Conservation (phyloP, 208 protist species). For the Trypanosoma caninum region DNA sequence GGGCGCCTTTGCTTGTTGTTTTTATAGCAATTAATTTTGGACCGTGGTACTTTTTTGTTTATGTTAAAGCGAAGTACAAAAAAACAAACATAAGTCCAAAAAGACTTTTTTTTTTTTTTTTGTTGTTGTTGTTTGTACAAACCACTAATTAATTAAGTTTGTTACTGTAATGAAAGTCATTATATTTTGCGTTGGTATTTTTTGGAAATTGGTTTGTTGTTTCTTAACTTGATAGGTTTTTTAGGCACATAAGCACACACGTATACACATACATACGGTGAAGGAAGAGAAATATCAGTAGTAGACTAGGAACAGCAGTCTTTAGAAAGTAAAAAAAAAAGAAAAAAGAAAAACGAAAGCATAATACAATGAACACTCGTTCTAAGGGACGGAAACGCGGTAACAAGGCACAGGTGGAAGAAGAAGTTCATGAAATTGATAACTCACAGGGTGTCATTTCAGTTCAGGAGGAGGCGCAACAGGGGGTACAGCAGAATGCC, state of each 20-base stretch:
- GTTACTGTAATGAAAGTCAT: not conserved
- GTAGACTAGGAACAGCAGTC: too few species aligned
- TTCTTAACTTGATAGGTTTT: too few species aligned
- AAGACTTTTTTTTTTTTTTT: not conserved
- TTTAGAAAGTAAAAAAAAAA: not conserved
- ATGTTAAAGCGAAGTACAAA: too few species aligned
- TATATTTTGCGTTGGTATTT: constrained; percentile 1
- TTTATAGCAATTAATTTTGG: too few species aligned
- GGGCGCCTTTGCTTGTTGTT: too few species aligned
- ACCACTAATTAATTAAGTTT: not conserved
- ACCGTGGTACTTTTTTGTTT: too few species aligned
- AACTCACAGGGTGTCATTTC: not conserved
- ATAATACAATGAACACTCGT: constrained; percentile 33
- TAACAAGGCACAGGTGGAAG: constrained; percentile 11
- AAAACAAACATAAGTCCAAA: not conserved
- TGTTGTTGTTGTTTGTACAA: constrained; percentile 5
- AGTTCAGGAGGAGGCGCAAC: constrained; percentile 20
- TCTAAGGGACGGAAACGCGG: constrained; percentile 16
- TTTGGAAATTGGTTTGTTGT: too few species aligned
- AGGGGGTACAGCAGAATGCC: constrained; percentile 36
- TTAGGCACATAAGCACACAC: too few species aligned
- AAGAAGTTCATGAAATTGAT: constrained; percentile 24
- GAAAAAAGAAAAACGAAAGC: not conserved
- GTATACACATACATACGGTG: not conserved
- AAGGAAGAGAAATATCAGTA: not conserved